A percentile compares a stretch with the other conserved stretches of the same genome.
Conservation (phyloP, 2,329 filamentous ascomycete genomes). For the Colletotrichum euphorbiae region DNA sequence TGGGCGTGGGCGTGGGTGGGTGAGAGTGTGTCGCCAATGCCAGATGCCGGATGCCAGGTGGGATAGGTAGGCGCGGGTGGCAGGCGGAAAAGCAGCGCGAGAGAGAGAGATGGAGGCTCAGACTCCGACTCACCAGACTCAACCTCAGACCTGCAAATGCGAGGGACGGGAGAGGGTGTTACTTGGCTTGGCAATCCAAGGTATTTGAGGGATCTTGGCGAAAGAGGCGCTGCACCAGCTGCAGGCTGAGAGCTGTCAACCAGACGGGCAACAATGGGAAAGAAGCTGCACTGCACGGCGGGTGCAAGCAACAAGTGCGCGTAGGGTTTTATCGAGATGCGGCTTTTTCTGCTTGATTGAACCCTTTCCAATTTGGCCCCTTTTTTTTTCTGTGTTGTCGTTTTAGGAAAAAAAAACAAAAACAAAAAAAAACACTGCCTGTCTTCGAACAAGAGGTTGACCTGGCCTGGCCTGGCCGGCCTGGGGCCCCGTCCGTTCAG, state of each 20-base stretch:
- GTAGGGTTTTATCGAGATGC: constrained; percentile 34
- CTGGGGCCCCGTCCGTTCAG: constrained; percentile 11
- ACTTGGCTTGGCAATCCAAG: constrained; percentile 31
- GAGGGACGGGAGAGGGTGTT: constrained; percentile 9
- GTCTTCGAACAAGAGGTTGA: no score
- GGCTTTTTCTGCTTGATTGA: constrained; percentile 12
- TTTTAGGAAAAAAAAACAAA: no score
- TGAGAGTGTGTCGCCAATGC: background rate
- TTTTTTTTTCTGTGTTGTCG: background rate
- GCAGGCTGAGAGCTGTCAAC: background rate
- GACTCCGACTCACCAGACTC: constrained; percentile 4
- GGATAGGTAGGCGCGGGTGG: background rate
- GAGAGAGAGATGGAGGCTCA: background rate
- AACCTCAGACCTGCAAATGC: constrained; percentile 13
- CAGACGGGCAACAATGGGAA: background rate
- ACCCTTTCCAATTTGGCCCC: background rate
- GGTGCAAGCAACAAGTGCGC: background rate
- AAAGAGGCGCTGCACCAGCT: constrained; percentile 21
- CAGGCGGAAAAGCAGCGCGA: background rate
- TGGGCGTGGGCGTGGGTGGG: background rate
- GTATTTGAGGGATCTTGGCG: constrained; percentile 32
- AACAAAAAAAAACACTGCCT: no score
- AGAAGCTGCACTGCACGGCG: background rate
- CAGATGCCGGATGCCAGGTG: no score
- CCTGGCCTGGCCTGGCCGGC: background rate